phyloP scores from a whole-genome alignment of 371 early-diverging fungal genomes.

The Haplosporangium sp. region DNA sequence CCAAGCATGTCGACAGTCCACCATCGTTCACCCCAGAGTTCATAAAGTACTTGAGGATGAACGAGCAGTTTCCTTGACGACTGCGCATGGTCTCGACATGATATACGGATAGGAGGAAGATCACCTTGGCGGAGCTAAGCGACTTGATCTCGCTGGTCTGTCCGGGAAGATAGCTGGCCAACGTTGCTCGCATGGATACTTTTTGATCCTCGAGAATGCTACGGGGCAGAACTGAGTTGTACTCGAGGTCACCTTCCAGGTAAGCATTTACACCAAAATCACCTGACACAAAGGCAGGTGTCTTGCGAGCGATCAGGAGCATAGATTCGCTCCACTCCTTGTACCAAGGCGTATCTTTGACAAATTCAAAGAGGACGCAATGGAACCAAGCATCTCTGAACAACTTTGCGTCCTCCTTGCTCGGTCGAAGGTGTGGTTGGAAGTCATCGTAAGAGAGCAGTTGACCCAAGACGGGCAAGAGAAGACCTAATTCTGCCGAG shows the following conservation, averaged over 20 bases:
- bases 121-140: conserved; percentile 78
- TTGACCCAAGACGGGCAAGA: conserved; percentile 73
- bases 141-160: conserved; percentile 71
- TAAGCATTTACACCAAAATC: conserved; percentile 73
- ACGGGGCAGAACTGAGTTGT: conserved; percentile 84
- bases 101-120: conserved; percentile 87
- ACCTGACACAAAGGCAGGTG: conserved; percentile 85
- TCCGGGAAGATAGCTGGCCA: conserved; percentile 59
- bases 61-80: conserved; percentile 73
- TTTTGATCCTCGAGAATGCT: conserved; percentile 74
- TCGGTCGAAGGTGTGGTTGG: conserved; percentile 67
- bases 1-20: conserved; percentile 76
- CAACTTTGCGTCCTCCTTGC: conserved; percentile 72
- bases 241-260: conserved; percentile 90
- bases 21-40: conserved; percentile 85
- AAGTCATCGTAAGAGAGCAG: conserved; percentile 72
- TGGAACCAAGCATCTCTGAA: conserved; percentile 95
- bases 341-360: conserved; percentile 83
- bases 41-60: conserved; percentile 83
- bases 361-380: conserved; percentile 80
- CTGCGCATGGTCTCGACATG: conserved; percentile 88
- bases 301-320: conserved; percentile 81
- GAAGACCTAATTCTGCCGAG: conserved; percentile 71
- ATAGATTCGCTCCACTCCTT: conserved; percentile 79
- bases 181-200: conserved; percentile 48